Evolutionary conservation across 495 filamentous ascomycete genomes (phyloP).

Genomic region (Penicilliopsis zonata): DNA sequence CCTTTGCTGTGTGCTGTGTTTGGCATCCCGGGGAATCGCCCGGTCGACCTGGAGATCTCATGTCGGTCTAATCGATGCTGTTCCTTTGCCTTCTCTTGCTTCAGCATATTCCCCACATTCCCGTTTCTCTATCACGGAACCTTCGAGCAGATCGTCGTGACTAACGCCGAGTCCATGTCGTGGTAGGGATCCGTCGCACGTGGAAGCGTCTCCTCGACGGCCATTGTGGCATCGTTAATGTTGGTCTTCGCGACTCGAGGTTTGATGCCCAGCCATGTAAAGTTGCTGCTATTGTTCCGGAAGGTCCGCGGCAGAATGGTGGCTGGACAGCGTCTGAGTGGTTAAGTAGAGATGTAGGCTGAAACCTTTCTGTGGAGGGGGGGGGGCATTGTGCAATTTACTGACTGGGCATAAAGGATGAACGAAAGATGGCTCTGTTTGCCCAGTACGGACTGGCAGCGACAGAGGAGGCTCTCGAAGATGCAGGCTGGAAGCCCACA

Average conservation of each 20-base stretch:
- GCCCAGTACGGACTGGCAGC: slow-evolving; percentile 86
- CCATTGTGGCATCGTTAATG: slow-evolving; percentile 67
- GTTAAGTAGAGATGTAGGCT: slow-evolving; percentile 45
- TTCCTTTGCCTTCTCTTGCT: background rate
- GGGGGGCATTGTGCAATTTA: too few species aligned
- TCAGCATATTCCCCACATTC: background rate
- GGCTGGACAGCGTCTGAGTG: slow-evolving; percentile 68
- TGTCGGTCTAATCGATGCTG: too few species aligned
- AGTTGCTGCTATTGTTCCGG: slow-evolving; percentile 73
- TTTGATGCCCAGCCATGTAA: slow-evolving; percentile 67
- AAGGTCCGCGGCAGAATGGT: slow-evolving; percentile 41
- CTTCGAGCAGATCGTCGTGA: too few species aligned
- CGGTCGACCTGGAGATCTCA: too few species aligned
- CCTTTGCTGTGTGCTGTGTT: background rate
- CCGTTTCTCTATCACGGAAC: too few species aligned
- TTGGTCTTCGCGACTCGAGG: slow-evolving; percentile 41
- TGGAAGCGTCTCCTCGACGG: slow-evolving; percentile 75
- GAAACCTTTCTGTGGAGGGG: background rate
- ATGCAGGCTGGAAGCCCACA: slow-evolving; percentile 68
- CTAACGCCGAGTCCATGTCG: slow-evolving; percentile 3
- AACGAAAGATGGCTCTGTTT: slow-evolving; percentile 82
- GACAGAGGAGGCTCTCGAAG: slow-evolving; percentile 71
- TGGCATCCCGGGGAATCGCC: too few species aligned
- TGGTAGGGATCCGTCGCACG: slow-evolving; percentile 53
- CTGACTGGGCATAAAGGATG: slow-evolving; percentile 34